Evolutionary conservation across 2,329 filamentous ascomycete genomes (phyloP), one percentile per base, ranked within the genome.

Genomic region (Volutella citrinella): DNA sequence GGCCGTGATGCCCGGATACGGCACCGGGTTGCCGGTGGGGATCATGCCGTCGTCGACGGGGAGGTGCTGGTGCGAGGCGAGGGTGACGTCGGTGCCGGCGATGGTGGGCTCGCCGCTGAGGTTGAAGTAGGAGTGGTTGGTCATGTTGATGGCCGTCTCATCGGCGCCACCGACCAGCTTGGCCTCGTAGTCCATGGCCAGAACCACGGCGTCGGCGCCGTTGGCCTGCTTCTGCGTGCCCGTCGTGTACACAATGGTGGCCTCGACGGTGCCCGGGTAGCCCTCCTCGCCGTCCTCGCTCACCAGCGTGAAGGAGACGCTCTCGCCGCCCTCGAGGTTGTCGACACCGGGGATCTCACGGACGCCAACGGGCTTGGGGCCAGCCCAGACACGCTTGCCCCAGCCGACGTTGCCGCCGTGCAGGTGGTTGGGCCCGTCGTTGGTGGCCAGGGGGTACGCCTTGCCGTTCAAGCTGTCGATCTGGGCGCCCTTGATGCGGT

Each of bases 61-160:
- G 27, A 95, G 80, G 61, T 94, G 83, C 25, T 66, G 61, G 52
- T 71, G 68, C 18, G 72, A 76, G 27, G 69, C 70, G 31, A 94
- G 76, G 51, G 84, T 87, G 63, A 90, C 84, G 52, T 61, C 54
- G 9, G 76, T 80, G 45, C 71, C 75, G 33, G 72, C 72, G 38
- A 77, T 74, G 13, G 72, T 69, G 12, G 68, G 58, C 21, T 61
- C 64, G 49, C 71, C 71, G 4, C 69, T 66, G 20, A 83, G 70
- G 63, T 84, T 83, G 63, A 84, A 84, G 67, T 84, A 84, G 23
- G 87, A 94, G 69, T 98, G 91, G 68, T 97, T 98, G 30, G 93
- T 97, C 66, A 97, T 76, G 65, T 90, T 94, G 59, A 97, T 78
- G 25, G 82, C 82, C 0, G 91, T 97, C 72, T 96, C 91, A n/a